A percentile compares a stretch with the other conserved stretches of the same genome.
Evolutionary conservation across 225 moss, liverwort and hornwort species (phyloP).

Genomic region (Climacium dendroides): DNA sequence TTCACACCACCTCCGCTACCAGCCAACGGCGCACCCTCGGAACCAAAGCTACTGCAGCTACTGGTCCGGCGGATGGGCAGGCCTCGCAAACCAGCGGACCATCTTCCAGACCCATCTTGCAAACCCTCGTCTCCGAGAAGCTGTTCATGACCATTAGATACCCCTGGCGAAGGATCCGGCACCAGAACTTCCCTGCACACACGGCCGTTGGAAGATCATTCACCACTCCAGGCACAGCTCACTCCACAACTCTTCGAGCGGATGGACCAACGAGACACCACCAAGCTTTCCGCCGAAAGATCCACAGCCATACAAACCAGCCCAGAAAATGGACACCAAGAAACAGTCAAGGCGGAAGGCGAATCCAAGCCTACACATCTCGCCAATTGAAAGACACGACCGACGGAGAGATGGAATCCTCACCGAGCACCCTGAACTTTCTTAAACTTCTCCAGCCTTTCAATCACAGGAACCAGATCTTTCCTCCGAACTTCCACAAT

Average conservation of each 20-base stretch:
- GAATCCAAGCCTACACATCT: neutral
- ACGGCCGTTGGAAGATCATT: neutral
- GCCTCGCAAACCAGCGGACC: constrained; percentile 29
- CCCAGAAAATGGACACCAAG: neutral
- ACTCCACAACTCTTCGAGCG: neutral
- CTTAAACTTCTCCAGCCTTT: constrained; percentile 69
- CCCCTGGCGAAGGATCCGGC: constrained; percentile 44
- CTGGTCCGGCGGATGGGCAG: constrained; percentile 51
- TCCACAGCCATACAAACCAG: neutral
- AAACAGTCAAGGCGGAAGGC: neutral
- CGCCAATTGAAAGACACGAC: accelerated
- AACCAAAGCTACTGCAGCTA: constrained; percentile 84
- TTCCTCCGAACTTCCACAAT: constrained; percentile 84
- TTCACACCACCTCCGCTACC: constrained; percentile 33
- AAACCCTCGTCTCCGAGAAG: constrained; percentile 58
- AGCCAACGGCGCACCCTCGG: constrained; percentile 52
- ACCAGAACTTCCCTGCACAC: constrained; percentile 57
- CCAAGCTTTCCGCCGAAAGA: too few relatives aligned
- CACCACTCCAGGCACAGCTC: neutral
- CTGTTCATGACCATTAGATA: constrained; percentile 44
- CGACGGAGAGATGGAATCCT: neutral
- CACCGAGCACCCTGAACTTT: constrained; percentile 84
- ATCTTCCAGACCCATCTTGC: constrained; percentile 40
- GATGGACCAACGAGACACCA: neutral
- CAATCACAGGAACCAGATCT: constrained; percentile 90